Evolutionary conservation across 1,139 yeast species (phyloP), one percentile per base, ranked within the genome.

Genomic region (Candida glucosophila): DNA sequence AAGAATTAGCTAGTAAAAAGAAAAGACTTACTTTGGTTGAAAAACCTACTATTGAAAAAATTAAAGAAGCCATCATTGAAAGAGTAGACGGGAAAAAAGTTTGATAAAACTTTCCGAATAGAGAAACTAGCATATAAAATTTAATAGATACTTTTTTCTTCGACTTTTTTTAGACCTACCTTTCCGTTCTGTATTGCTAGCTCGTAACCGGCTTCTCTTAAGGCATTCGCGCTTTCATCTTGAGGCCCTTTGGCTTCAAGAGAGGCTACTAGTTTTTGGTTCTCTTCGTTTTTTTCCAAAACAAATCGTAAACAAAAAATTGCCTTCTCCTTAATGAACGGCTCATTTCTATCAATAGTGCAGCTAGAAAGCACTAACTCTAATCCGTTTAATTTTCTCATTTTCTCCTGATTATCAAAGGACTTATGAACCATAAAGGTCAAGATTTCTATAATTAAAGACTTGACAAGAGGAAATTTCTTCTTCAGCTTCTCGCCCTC

Each of bases 341-440:
- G 97, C 42, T 90, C 92, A 43, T 80, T 75, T 26, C 76, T 78
- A 48, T 90, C 98, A 24, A 90, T 77, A 20, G 79, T 70, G 53
- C 96, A 86, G 39, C 77, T 81, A 2, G 92, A 81, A 14, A 90
- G 56, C 0, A 88, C 64, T 12, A 83, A 51, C 29, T 75, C 80
- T 6, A 90, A 49, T 0, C 88, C 94, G 27, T 79, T 83, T 1
- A 62, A 42, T 19, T 67, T 67, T 23, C 96, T 61, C 14, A 82
- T 62, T 24, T 55, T 46, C 33, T 88, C 90, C 44, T 88, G 96
- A 2, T 72, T 66, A 3, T 57, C 58, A 27, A 52, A 56, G 26
- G 75, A 67, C 2, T 65, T 59, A 34, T 65, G 67, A 1, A 68
- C 60, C 27, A 85, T 48, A 28, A 65, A 65, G 0, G 83, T 65